Evolutionary conservation across 139 green algal species (phyloP).

Genomic region (Chlamydomonas incerta): DNA sequence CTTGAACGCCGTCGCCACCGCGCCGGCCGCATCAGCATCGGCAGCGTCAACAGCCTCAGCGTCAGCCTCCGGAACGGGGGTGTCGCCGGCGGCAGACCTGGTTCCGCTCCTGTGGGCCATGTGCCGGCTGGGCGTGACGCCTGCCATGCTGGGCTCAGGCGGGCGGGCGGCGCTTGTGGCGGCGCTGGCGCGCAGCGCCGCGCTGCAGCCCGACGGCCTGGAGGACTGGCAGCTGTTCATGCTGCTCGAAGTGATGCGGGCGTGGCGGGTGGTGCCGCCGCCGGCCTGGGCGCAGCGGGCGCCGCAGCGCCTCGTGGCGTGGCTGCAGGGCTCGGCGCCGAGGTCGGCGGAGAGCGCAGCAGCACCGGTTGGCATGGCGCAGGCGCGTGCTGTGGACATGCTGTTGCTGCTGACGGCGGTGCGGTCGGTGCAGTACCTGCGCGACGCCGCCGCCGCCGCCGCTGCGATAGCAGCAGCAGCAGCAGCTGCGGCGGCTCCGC

Average conservation of each 20-base stretch:
- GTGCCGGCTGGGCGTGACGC: not conserved
- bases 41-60: too few relatives aligned
- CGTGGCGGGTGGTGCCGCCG: slow-evolving; percentile 20
- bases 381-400: not conserved
- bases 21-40: too few relatives aligned
- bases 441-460: not conserved
- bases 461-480: not conserved
- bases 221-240: slow-evolving; percentile 14
- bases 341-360: too few relatives aligned
- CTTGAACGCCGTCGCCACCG: not conserved
- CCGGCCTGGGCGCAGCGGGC: not conserved
- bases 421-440: not conserved
- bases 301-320: slow-evolving; percentile 4
- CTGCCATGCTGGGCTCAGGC: not conserved
- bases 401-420: not conserved
- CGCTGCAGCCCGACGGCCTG: not conserved
- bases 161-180: not conserved
- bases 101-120: not conserved
- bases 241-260: not conserved
- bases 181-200: not conserved
- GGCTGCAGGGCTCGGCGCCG: not conserved
- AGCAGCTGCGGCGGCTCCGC: not conserved
- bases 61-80: too few relatives aligned
- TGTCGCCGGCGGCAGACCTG: not conserved
- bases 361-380: not conserved